A percentile compares a stretch with the other conserved stretches of the same genome.
Evolutionary conservation across 768 basidiomycete species (phyloP).

Genomic region (Macrolepiota fuliginosa): DNA sequence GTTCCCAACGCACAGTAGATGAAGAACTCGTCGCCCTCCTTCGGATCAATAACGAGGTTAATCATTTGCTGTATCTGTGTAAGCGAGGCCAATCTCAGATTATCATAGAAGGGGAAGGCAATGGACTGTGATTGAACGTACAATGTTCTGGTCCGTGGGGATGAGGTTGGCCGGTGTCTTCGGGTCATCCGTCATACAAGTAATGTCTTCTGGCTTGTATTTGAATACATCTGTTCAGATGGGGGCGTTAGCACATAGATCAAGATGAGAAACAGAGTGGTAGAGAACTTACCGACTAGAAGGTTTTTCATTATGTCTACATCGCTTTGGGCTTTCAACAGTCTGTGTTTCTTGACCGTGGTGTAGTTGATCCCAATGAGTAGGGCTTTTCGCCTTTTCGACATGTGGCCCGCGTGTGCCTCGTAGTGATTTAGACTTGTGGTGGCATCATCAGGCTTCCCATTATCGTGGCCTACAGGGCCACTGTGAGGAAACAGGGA

Average conservation of each 20-base stretch:
- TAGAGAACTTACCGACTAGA: slow-evolving; percentile 10
- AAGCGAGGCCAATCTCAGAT: neutral
- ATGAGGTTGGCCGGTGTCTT: neutral
- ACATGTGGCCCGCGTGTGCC: neutral
- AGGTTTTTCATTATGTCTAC: slow-evolving; percentile 6
- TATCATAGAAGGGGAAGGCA: neutral
- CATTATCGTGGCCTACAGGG: neutral
- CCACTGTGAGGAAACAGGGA: neutral
- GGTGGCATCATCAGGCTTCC: neutral
- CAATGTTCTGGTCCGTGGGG: neutral
- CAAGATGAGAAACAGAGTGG: neutral
- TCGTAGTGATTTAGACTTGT: neutral
- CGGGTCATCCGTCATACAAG: neutral
- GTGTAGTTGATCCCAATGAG: slow-evolving; percentile 16
- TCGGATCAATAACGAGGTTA: neutral
- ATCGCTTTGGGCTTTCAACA: slow-evolving; percentile 2
- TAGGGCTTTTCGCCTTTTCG: slow-evolving; percentile 11
- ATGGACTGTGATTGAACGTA: neutral
- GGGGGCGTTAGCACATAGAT: neutral
- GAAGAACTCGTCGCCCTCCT: neutral
- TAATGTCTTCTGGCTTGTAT: neutral
- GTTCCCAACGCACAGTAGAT: neutral
- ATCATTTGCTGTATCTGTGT: neutral
- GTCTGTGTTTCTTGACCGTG: neutral
- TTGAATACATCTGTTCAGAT: neutral